A percentile compares a stretch with the other conserved stretches of the same genome.
phyloP scores from a whole-genome alignment of 2,329 filamentous ascomycete species.

The Torrubiella hemipterigena region DNA sequence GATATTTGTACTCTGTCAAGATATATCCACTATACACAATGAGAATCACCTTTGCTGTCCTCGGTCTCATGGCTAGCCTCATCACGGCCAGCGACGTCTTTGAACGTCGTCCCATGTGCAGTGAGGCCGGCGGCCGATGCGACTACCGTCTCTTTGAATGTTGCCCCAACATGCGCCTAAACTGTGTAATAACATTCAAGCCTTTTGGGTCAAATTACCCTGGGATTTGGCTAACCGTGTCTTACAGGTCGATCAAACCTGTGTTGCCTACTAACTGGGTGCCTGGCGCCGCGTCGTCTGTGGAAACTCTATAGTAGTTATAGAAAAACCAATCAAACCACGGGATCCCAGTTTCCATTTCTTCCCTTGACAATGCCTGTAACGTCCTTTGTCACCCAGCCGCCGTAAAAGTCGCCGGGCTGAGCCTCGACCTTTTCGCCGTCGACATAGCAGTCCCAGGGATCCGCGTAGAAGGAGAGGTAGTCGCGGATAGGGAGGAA shows the following conservation, averaged over 20 bases:
- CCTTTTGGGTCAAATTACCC: no score
- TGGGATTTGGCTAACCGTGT: no score
- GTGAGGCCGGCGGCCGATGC: slow-evolving; percentile 1
- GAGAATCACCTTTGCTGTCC: neutral
- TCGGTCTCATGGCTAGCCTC: neutral
- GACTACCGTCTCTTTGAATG: slow-evolving; percentile 1
- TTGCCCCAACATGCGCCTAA: no score
- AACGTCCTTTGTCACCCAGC: slow-evolving; percentile 51
- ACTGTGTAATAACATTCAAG: no score
- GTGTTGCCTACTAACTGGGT: no score
- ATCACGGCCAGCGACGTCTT: neutral
- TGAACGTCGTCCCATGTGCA: neutral
- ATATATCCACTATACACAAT: neutral
- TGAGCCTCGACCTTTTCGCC: slow-evolving; percentile 47
- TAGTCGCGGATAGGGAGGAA: slow-evolving; percentile 43
- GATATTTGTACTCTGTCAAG: no score
- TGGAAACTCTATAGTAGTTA: no score
- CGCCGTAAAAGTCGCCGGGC: slow-evolving; percentile 52
- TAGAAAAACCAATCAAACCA: slow-evolving; percentile 14
- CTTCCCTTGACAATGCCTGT: slow-evolving; percentile 36
- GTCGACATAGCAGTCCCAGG: slow-evolving; percentile 51
- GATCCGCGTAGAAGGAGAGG: slow-evolving; percentile 47
- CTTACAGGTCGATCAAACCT: no score
- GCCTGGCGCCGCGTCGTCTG: no score
- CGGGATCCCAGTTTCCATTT: slow-evolving; percentile 25